Base-by-base conservation (phyloP, 306 rosid species). In the Trifolium dubium region DNA sequence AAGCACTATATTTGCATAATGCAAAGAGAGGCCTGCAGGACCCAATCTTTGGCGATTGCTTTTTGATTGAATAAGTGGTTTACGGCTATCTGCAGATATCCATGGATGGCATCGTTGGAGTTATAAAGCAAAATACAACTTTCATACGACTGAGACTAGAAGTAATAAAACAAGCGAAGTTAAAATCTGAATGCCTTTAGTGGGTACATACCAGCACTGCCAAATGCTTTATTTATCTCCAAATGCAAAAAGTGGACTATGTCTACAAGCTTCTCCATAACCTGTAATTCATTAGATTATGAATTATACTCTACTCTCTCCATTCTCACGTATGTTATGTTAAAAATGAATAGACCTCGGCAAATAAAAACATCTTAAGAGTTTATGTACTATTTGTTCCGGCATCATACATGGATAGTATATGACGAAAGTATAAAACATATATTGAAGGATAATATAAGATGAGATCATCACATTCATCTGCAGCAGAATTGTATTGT, bases 261-360 rank as follows among this genome's bases (percentile, higher is more conserved):
- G 51, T 92, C 97, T 50, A 89, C 97, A 86, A 92, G 92, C 80
- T 85, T 89, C 87, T 89, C 96, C 86, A 89, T 86, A 73, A 92
- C 85, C 97, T 92, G 93, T 14, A 79, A 82, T 74, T 41, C 85
- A 86, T 80, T 65, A 67, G 37, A 79, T 71, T 31, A 64, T 31
- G 55, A 49, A 64, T 80, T 65, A 28, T 37, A 54, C 50, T 69
- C 75, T 12, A 13, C 12, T 69, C 19, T n/a, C 73, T 31, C 56
- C 23, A 23, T 58, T 71, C 50, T 15, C 49, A 47, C 14, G 53
- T 53, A 69, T 9, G 43, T 40, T 44, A 72, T 54, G 49, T 69
- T 65, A 10, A 71, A 49, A 66, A 64, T 56, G 59, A 65, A 76
- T 32, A 35, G 62, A 59, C 13, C 3, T 60, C 41, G 1, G 29